phyloP scores from a whole-genome alignment of 2,329 filamentous ascomycete genomes.

The Penicillium frequentans region DNA sequence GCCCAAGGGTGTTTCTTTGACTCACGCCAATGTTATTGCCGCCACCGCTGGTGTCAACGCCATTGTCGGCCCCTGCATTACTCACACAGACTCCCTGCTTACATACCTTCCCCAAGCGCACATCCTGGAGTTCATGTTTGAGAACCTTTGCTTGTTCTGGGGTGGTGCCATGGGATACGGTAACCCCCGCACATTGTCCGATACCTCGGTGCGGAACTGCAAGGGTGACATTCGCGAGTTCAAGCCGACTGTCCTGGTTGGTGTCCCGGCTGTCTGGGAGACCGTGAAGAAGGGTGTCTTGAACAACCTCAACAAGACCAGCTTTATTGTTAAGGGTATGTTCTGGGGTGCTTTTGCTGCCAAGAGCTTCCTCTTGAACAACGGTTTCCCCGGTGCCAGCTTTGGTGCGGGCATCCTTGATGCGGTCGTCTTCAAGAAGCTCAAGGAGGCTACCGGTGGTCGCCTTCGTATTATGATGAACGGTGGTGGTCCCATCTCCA shows the following conservation, averaged over 20 bases:
- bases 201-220: slow-evolving; percentile 83
- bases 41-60: slow-evolving; percentile 79
- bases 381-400: slow-evolving; percentile 49
- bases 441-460: slow-evolving; percentile 87
- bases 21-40: slow-evolving; percentile 76
- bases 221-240: slow-evolving; percentile 92
- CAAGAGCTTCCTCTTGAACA: slow-evolving; percentile 60
- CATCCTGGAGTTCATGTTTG: slow-evolving; percentile 94
- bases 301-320: slow-evolving; percentile 70
- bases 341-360: slow-evolving; percentile 70
- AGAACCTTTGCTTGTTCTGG: slow-evolving; percentile 86
- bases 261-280: slow-evolving; percentile 96
- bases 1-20: slow-evolving; percentile 84
- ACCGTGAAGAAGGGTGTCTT: slow-evolving; percentile 94
- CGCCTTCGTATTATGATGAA: slow-evolving; percentile 88
- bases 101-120: slow-evolving; percentile 94
- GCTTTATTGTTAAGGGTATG: slow-evolving; percentile 69
- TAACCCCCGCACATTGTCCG: slow-evolving; percentile 83
- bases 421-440: slow-evolving; percentile 82
- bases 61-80: slow-evolving; percentile 75
- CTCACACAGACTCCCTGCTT: slow-evolving; percentile 74
- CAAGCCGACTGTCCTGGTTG: slow-evolving; percentile 83
- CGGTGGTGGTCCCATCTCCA: slow-evolving; percentile 85
- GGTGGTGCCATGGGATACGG: slow-evolving; percentile 93
- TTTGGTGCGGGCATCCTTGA: slow-evolving; percentile 69